phyloP scores from a whole-genome alignment of 2,329 filamentous ascomycete species.

The Botryotinia globosa region DNA sequence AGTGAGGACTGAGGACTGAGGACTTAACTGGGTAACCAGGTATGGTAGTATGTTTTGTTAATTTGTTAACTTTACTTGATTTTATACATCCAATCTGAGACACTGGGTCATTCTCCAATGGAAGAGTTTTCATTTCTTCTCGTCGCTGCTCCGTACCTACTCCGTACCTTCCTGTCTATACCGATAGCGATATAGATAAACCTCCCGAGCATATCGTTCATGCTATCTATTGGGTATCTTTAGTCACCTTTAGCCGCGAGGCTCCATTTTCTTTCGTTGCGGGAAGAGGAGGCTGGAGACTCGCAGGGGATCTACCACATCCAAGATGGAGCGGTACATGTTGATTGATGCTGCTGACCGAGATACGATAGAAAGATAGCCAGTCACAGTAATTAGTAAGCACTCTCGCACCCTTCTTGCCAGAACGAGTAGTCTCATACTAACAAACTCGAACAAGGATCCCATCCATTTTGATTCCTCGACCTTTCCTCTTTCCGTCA shows the following conservation, averaged over 20 bases:
- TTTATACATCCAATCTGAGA: slow-evolving; percentile 6
- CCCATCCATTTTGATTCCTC: background rate
- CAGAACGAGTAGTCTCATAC: background rate
- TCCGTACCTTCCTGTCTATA: background rate
- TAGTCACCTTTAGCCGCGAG: slow-evolving; percentile 10
- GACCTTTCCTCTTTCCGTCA: background rate
- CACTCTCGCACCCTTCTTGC: no score
- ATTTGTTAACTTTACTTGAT: background rate
- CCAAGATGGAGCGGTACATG: background rate
- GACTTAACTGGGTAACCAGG: background rate
- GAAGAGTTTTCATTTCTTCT: background rate
- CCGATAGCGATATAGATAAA: background rate
- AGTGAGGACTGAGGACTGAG: background rate
- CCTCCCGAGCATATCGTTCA: background rate
- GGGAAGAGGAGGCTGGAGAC: slow-evolving; percentile 11
- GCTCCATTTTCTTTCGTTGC: slow-evolving; percentile 8
- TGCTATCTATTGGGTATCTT: slow-evolving; percentile 10
- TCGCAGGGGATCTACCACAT: slow-evolving; percentile 10
- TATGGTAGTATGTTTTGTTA: background rate
- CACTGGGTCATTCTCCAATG: slow-evolving; percentile 4
- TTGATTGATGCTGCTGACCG: background rate
- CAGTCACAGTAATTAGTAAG: no score
- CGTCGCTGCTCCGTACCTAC: background rate
- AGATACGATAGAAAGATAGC: background rate
- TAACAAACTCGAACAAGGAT: background rate